Conservation (phyloP, 352 stramenopile genomes). For the Globisporangium yorkense region DNA sequence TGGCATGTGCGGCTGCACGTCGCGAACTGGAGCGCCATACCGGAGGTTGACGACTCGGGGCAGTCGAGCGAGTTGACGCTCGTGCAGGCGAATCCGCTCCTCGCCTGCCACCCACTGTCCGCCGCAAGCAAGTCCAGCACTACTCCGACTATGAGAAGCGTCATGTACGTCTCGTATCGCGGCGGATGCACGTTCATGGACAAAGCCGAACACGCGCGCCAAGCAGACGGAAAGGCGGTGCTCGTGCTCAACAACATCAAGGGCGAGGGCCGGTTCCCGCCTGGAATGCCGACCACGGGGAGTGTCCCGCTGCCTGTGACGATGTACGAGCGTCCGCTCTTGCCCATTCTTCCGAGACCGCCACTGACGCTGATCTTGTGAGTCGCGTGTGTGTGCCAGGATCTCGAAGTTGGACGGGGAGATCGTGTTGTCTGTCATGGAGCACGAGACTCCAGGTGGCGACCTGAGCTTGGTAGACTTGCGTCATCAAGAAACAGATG, state of each 20-base stretch:
- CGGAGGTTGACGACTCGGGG: conserved; percentile 11
- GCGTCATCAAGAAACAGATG: background rate
- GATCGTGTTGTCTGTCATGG: conserved; percentile 51
- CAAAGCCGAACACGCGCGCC: conserved; percentile 35
- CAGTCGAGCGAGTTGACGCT: conserved; percentile 20
- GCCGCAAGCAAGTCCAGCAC: background rate
- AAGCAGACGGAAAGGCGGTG: conserved; percentile 29
- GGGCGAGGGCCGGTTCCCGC: conserved; percentile 47
- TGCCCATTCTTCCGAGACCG: background rate
- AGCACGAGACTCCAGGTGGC: conserved; percentile 36
- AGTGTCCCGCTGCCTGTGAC: conserved; percentile 38
- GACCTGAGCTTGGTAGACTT: background rate
- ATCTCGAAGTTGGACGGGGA: conserved; percentile 62
- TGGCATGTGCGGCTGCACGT: conserved; percentile 55
- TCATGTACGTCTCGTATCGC: conserved; percentile 42
- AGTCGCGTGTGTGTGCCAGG: conserved; percentile 16
- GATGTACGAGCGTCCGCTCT: conserved; percentile 27
- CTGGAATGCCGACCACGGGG: conserved; percentile 19
- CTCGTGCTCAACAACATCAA: conserved; percentile 66
- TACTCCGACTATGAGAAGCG: background rate
- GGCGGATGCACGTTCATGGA: conserved; percentile 64
- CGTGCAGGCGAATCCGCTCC: conserved; percentile 28
- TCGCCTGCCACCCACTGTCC: conserved; percentile 28
- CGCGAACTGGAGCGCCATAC: conserved; percentile 50
- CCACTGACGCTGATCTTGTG: background rate